These are phyloP conservation scores for Coemansia aciculifera DNA, from an alignment of 192 early-diverging fungal genomes.

Conservation along the genomic window DNA sequence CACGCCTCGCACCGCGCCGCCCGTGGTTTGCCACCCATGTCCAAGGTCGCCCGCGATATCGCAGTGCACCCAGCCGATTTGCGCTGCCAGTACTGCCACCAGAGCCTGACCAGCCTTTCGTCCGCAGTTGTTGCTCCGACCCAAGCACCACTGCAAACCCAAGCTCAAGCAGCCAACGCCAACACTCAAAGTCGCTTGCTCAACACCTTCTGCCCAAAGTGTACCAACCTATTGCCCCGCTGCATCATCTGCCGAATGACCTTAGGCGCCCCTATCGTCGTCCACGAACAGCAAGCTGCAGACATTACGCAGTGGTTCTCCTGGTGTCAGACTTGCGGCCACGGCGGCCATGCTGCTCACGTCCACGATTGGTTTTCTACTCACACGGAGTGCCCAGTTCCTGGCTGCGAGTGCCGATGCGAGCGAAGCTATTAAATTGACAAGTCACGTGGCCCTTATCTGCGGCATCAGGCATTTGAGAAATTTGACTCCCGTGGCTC, in stretches of 20 bases:
- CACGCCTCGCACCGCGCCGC: constrained; percentile 60
- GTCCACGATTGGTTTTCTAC: constrained; percentile 89
- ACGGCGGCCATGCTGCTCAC: constrained; percentile 93
- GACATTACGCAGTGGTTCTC: constrained; percentile 93
- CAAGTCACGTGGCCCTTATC: constrained; percentile 1
- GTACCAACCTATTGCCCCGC: constrained; percentile 42
- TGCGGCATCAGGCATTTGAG: not conserved
- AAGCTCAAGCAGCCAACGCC: not conserved
- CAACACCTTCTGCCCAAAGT: constrained; percentile 45
- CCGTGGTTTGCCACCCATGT: constrained; percentile 56
- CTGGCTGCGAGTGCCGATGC: constrained; percentile 69
- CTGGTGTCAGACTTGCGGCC: constrained; percentile 97
- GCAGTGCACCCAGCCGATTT: constrained; percentile 75
- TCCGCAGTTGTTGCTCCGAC: not conserved
- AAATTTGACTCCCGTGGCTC: not conserved
- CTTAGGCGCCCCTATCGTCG: constrained; percentile 39
- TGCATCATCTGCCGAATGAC: constrained; percentile 54
- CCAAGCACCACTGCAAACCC: not conserved
- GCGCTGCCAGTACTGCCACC: constrained; percentile 85
- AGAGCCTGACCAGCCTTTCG: constrained; percentile 32
- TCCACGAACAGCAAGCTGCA: not conserved
- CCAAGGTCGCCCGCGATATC: constrained; percentile 53
- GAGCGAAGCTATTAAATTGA: constrained; percentile 18
- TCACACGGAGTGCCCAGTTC: constrained; percentile 85
- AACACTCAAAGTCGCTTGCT: constrained; percentile 31